A percentile compares a stretch with the other conserved stretches of the same genome.
These are phyloP conservation scores for Yarrowia keelungensis DNA, from an alignment of 805 yeast genomes.

Conservation along the genomic window DNA sequence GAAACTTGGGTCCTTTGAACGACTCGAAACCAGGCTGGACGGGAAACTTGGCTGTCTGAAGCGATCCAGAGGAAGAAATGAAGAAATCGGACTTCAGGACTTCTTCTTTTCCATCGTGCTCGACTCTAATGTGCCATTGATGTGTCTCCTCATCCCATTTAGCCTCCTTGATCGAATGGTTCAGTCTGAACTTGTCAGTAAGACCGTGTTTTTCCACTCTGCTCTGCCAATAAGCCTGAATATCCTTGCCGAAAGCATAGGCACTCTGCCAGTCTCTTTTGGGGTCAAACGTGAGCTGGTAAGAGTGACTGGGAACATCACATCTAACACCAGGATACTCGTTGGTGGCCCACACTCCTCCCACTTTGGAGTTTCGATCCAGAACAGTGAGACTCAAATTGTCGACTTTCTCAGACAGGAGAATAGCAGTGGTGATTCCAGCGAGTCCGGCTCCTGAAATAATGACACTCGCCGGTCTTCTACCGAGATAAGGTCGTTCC, in stretches of 20 bases:
- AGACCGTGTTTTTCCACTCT: constrained; percentile 44
- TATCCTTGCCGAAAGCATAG: constrained; percentile 45
- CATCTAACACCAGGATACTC: constrained; percentile 45
- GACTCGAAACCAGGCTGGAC: constrained; percentile 45
- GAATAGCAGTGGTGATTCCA: constrained; percentile 45
- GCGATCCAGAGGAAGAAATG: constrained; percentile 46
- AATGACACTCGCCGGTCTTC: constrained; percentile 41
- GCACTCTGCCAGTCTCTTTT: constrained; percentile 45
- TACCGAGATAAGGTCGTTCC: constrained; percentile 2
- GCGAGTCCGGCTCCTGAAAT: constrained; percentile 48
- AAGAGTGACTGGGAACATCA: constrained; percentile 47
- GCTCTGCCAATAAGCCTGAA: constrained; percentile 43
- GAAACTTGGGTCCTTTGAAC: constrained; percentile 48
- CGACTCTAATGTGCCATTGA: constrained; percentile 38
- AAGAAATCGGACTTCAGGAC: constrained; percentile 43
- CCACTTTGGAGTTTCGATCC: constrained; percentile 46
- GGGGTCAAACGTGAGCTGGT: constrained; percentile 46
- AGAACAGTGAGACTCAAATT: constrained; percentile 43
- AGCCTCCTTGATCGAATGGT: constrained; percentile 41
- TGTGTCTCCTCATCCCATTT: constrained; percentile 37
- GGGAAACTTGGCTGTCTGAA: constrained; percentile 47
- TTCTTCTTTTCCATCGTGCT: constrained; percentile 36
- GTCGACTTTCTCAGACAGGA: constrained; percentile 43
- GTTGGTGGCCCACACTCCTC: constrained; percentile 46
- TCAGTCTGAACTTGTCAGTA: constrained; percentile 42